Conservation (phyloP, 1,284 basidiomycete species). For the Microbotryum silenes-acaulis region DNA sequence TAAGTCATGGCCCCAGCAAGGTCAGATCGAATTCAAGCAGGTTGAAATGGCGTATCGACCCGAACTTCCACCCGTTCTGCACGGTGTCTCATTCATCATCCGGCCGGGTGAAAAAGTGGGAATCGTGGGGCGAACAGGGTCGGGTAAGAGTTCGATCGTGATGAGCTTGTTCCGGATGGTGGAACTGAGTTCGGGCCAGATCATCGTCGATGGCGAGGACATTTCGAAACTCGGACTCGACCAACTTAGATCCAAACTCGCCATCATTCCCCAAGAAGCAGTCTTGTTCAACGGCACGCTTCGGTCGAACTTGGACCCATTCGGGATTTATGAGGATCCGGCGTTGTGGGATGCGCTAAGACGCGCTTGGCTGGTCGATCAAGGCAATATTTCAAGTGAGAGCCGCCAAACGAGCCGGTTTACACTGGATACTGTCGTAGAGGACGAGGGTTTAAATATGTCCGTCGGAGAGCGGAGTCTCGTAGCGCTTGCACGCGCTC, state of each 20-base stretch:
- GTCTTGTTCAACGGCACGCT: conserved; percentile 48
- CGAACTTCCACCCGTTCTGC: conserved; percentile 47
- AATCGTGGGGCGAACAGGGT: conserved; percentile 45
- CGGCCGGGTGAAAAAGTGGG: conserved; percentile 49
- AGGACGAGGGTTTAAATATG: conserved; percentile 79
- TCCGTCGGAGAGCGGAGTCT: conserved; percentile 58
- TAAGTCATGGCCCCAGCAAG: conserved; percentile 38
- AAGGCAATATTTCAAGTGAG: conserved; percentile 4
- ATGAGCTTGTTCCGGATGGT: conserved; percentile 63
- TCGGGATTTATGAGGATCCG: conserved; percentile 39
- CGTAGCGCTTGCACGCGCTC: conserved; percentile 68
- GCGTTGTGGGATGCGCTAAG: conserved; percentile 40
- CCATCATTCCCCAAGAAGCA: conserved; percentile 64
- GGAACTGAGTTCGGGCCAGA: conserved; percentile 55
- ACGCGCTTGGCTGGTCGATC: conserved; percentile 39
- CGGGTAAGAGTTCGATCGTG: conserved; percentile 64
- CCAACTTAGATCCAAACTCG: conserved; percentile 54
- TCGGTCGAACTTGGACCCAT: conserved; percentile 41
- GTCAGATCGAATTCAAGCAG: conserved; percentile 38
- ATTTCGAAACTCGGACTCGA: conserved; percentile 47
- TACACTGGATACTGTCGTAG: conserved; percentile 67
- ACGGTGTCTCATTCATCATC: conserved; percentile 44
- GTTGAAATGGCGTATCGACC: conserved; percentile 47
- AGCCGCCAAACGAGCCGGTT: conserved; percentile 43
- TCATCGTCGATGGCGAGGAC: conserved; percentile 63